Evolutionary conservation across 345 rosid species (phyloP).

Genomic region (Diplotaxis tenuifolia): DNA sequence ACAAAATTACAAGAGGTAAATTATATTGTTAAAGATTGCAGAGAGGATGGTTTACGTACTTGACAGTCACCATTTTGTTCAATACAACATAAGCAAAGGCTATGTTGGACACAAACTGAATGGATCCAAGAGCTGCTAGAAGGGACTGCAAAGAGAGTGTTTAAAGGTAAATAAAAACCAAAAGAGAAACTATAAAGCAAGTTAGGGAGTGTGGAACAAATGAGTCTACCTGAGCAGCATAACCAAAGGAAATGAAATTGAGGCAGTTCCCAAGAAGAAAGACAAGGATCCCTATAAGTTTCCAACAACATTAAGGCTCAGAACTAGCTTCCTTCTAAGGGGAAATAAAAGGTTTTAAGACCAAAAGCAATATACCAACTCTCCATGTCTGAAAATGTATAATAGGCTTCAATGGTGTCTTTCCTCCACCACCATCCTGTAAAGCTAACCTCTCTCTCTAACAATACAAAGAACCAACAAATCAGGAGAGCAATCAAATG

Average conservation of each 20-base stretch:
- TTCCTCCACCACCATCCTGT: slow-evolving; percentile 60
- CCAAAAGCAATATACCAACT: slow-evolving; percentile 62
- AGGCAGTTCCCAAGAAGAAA: slow-evolving; percentile 93
- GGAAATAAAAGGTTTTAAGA: slow-evolving; percentile 7
- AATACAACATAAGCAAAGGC: slow-evolving; percentile 91
- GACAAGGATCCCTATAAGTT: slow-evolving; percentile 69
- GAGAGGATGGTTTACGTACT: slow-evolving; percentile 56
- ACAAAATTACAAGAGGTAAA: neutral
- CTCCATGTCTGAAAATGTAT: slow-evolving; percentile 93
- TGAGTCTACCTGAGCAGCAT: slow-evolving; percentile 93
- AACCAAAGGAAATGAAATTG: slow-evolving; percentile 96
- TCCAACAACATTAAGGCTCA: slow-evolving; percentile 27
- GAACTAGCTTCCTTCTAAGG: slow-evolving; percentile 23
- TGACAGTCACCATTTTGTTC: slow-evolving; percentile 86
- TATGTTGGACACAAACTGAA: slow-evolving; percentile 95
- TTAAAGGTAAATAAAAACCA: neutral
- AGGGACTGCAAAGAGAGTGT: slow-evolving; percentile 68
- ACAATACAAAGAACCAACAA: slow-evolving; percentile 31
- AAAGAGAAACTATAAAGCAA: neutral
- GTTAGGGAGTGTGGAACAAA: neutral
- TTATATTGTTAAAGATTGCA: neutral
- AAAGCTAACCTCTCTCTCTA: slow-evolving; percentile 79
- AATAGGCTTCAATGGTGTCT: slow-evolving; percentile 70
- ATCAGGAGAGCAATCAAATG: slow-evolving; percentile 9
- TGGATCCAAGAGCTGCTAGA: slow-evolving; percentile 96